Evolutionary conservation across 345 rosid species (phyloP).

Genomic region (Lagerstroemia speciosa): DNA sequence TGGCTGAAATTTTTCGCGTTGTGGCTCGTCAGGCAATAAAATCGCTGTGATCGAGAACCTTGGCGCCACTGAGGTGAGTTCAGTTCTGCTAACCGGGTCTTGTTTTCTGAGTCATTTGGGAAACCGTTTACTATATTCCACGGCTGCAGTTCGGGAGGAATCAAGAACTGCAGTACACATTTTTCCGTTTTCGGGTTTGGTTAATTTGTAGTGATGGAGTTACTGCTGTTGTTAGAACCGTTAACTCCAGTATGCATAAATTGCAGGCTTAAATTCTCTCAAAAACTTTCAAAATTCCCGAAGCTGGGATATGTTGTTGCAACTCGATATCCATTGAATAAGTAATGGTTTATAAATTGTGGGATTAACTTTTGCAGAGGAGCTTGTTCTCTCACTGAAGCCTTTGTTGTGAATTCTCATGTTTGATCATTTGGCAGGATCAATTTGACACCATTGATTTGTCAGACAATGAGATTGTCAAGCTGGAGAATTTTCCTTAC

Average conservation of each 20-base stretch:
- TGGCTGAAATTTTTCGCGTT: not conserved
- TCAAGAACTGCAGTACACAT: not conserved
- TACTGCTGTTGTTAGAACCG: not conserved
- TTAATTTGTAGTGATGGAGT: not conserved
- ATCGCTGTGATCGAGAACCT: conserved; percentile 93
- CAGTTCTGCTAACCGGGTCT: not conserved
- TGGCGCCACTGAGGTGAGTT: conserved; percentile 95
- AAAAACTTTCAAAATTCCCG: not conserved
- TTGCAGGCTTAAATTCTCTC: not conserved
- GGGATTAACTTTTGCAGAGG: not conserved
- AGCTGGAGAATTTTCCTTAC: conserved; percentile 86
- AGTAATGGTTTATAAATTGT: not conserved
- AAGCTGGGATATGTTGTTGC: not conserved
- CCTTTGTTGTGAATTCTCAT: not conserved
- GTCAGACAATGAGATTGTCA: conserved; percentile 97
- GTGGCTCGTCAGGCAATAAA: conserved; percentile 52
- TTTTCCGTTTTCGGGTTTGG: not conserved
- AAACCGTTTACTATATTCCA: not conserved
- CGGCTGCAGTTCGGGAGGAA: not conserved
- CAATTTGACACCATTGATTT: conserved; percentile 97
- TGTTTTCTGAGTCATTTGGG: not conserved
- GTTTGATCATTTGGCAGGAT: conserved; percentile 45
- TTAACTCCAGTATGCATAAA: not conserved
- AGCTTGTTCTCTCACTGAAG: not conserved
- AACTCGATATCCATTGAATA: not conserved